A percentile compares a stretch with the other conserved stretches of the same genome.
Conservation (phyloP, 495 filamentous ascomycete species). For the Penicillium paxilli region DNA sequence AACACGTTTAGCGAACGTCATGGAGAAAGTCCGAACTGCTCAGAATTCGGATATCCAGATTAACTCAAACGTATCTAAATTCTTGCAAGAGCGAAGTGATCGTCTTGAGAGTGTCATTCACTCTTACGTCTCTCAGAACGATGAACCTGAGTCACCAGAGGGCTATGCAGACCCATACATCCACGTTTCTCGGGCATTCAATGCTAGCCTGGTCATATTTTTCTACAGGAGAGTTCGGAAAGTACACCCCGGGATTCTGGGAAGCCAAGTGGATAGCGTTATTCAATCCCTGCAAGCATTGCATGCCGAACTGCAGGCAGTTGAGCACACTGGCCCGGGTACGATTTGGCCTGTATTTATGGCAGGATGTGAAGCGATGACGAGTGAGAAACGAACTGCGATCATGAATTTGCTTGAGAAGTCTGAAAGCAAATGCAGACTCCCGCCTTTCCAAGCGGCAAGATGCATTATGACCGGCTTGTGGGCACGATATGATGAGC, state of each 20-base stretch:
- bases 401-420: constrained; percentile 15
- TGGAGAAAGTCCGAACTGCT: constrained; percentile 23
- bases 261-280: constrained; percentile 18
- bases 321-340: constrained; percentile 13
- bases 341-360: constrained; percentile 29
- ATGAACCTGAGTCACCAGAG: not conserved
- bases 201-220: constrained; percentile 26
- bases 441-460: constrained; percentile 13
- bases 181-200: constrained; percentile 21
- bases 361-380: constrained; percentile 24
- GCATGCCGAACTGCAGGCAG: constrained; percentile 1
- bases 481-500: constrained; percentile 14
- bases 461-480: constrained; percentile 12
- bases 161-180: not conserved
- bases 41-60: not conserved
- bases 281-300: constrained; percentile 13
- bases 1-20: constrained; percentile 24
- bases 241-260: constrained; percentile 21
- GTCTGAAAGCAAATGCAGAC: constrained; percentile 5
- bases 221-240: constrained; percentile 30
- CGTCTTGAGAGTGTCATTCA: constrained; percentile 28
- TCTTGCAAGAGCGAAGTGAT: constrained; percentile 20
- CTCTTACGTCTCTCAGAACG: constrained; percentile 3
- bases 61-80: constrained; percentile 16
- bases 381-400: constrained; percentile 7